A percentile compares a stretch with the other conserved stretches of the same genome.
Conservation (phyloP, 192 early-diverging fungal species). For the Backusella australiensis region DNA sequence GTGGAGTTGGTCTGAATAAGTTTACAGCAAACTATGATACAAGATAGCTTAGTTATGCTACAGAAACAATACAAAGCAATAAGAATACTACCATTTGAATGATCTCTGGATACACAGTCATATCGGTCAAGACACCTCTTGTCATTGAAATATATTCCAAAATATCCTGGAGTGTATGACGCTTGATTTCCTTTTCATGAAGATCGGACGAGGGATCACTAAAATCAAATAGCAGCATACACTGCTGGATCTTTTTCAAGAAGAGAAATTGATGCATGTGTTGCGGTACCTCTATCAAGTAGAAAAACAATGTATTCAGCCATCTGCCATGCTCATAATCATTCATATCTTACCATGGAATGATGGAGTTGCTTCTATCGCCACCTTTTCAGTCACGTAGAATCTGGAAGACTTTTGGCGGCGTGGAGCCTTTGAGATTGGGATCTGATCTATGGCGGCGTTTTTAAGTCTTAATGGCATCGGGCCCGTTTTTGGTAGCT, state of each 20-base stretch:
- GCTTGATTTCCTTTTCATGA: slow-evolving; percentile 87
- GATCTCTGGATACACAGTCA: slow-evolving; percentile 76
- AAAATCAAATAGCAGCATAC: slow-evolving; percentile 84
- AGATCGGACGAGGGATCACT: slow-evolving; percentile 73
- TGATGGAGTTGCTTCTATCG: slow-evolving; percentile 71
- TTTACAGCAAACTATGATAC: slow-evolving; percentile 66
- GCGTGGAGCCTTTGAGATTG: slow-evolving; percentile 74
- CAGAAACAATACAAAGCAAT: too few species aligned
- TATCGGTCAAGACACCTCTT: slow-evolving; percentile 74
- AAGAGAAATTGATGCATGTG: slow-evolving; percentile 76
- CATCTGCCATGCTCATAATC: too few species aligned
- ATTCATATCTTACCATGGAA: slow-evolving; percentile 64
- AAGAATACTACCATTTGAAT: slow-evolving; percentile 72
- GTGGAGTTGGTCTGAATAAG: slow-evolving; percentile 86
- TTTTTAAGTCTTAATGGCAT: slow-evolving; percentile 50
- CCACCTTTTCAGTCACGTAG: slow-evolving; percentile 77
- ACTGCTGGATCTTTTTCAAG: slow-evolving; percentile 79
- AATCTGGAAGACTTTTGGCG: slow-evolving; percentile 85
- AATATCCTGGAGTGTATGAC: slow-evolving; percentile 75
- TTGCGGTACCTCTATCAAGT: slow-evolving; percentile 56
- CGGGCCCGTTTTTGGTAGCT: slow-evolving; percentile 29
- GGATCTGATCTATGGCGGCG: slow-evolving; percentile 67
- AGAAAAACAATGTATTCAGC: too few species aligned
- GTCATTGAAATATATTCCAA: slow-evolving; percentile 80
- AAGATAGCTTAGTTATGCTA: too few species aligned